phyloP scores from a whole-genome alignment of 2,329 filamentous ascomycete genomes.

The Cordyceps fumosorosea region DNA sequence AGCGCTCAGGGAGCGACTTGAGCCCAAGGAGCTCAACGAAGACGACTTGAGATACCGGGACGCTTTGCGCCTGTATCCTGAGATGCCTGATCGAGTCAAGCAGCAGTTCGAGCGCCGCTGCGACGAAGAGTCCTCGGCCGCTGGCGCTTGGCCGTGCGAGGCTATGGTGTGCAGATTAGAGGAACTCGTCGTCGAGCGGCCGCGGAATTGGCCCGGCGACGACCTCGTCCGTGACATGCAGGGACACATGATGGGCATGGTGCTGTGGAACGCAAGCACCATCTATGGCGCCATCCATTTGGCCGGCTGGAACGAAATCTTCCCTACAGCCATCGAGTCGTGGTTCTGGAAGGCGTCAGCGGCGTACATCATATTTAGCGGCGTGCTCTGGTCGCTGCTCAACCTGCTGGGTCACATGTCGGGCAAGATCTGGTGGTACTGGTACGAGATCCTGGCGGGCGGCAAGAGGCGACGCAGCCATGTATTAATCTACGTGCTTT shows the following conservation, averaged over 20 bases:
- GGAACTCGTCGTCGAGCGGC: constrained; percentile 10
- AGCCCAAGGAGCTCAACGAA: not conserved
- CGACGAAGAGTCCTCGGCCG: not conserved
- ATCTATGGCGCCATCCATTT: not conserved
- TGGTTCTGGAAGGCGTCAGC: constrained; percentile 12
- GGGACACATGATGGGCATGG: not conserved
- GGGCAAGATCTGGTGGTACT: constrained; percentile 8
- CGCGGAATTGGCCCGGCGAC: constrained; percentile 12
- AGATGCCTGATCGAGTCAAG: constrained; percentile 1
- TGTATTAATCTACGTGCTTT: not conserved
- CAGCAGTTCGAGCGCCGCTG: constrained; percentile 4
- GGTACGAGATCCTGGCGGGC: constrained; percentile 11
- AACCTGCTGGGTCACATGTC: constrained; percentile 11
- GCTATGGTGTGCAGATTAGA: constrained; percentile 7
- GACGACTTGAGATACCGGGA: constrained; percentile 1
- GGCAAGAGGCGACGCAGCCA: constrained; percentile 3
- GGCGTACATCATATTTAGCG: constrained; percentile 9
- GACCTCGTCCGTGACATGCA: constrained; percentile 2
- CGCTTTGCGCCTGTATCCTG: not conserved
- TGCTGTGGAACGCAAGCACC: not conserved
- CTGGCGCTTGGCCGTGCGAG: not conserved
- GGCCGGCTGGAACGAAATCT: not conserved
- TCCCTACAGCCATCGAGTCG: constrained; percentile 2
- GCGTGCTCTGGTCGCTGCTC: constrained; percentile 8
- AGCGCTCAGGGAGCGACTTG: not conserved